phyloP scores from a whole-genome alignment of 805 yeast species.

The Schwanniomyces sp. region DNA sequence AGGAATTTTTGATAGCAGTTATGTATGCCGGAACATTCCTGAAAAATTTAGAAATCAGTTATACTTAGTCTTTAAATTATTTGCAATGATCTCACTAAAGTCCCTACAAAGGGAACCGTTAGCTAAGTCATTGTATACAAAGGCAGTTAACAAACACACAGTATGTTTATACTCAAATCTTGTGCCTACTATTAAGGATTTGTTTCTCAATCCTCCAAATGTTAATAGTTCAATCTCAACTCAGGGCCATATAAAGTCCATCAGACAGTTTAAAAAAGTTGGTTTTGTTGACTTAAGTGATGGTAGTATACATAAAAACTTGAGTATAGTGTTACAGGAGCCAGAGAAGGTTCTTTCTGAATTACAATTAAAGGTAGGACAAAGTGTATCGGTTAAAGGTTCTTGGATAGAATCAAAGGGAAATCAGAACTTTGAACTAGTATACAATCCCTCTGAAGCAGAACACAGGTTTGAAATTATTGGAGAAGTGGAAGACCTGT shows the following conservation, averaged over 20 bases:
- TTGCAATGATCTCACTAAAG: neutral
- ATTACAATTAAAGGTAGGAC: conserved; percentile 48
- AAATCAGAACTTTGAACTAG: conserved; percentile 31
- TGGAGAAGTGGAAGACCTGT: conserved; percentile 62
- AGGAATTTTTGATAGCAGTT: neutral
- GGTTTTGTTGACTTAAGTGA: conserved; percentile 81
- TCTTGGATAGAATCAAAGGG: conserved; percentile 33
- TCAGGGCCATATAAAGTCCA: conserved; percentile 66
- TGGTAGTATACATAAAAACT: conserved; percentile 59
- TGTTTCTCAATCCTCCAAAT: conserved; percentile 33
- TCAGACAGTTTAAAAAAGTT: conserved; percentile 70
- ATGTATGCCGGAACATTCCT: neutral
- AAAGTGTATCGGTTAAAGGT: conserved; percentile 34
- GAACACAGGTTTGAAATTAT: conserved; percentile 42
- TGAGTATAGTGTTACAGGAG: conserved; percentile 48
- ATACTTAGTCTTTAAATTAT: neutral
- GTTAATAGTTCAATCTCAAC: conserved; percentile 42
- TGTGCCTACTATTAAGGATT: conserved; percentile 21
- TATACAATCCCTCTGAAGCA: conserved; percentile 21
- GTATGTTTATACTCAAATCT: neutral
- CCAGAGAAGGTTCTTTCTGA: conserved; percentile 19
- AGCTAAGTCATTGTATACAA: neutral
- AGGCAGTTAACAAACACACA: neutral
- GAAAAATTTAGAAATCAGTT: neutral
- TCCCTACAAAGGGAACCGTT: neutral